Evolutionary conservation across 1,284 basidiomycete genomes (phyloP), one percentile per base, ranked within the genome.

Genomic region (Mycena sp.): DNA sequence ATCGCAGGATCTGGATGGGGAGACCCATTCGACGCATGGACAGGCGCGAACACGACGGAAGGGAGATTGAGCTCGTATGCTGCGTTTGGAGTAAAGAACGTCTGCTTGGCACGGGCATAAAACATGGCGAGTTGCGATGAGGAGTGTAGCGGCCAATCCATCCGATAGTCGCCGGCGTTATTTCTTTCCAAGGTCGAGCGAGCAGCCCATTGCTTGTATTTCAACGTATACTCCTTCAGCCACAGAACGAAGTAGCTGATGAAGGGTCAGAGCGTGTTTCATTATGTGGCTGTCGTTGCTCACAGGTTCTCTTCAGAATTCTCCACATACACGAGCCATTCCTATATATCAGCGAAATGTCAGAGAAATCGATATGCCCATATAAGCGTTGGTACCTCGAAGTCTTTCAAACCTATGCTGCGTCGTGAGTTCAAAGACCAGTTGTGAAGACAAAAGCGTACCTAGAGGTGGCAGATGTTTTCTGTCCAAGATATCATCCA

Each of bases 311-410:
- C 89, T 26, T 87, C 85, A 48, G 80, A 81, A 55, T 83, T 81
- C 70, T 92, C 91, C 51, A 90, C 88, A 74, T 89, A 91, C 35
- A 92, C 79, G 49, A 93, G 77, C 84, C 91, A 92, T 74, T 93
- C 91, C 77, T 63, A 37, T 28, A 28, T 1, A 40, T 10, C 23
- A 11, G 19, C 21, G 21, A 37, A 3, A 54, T 17, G 21, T 26
- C 52, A n/a, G 25, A 60, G 26, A 41, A 32, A 28, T n/a, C 14
- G 16, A n/a, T 14, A 16, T 17, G 21, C 44, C 35, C 26, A 26
- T 25, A 19, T 51, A 10, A 16, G 23, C 9, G 6, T 35, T 26
- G 25, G 17, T 71, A 81, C 81, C 78, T 92, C 90, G 62, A 92
- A 87, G 74, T 92, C 91, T 74, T 92, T 92, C 68, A 92, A 80